These are phyloP conservation scores for Lipomyces yamanashiensis DNA, from an alignment of 805 yeast species.

Conservation along the genomic window DNA sequence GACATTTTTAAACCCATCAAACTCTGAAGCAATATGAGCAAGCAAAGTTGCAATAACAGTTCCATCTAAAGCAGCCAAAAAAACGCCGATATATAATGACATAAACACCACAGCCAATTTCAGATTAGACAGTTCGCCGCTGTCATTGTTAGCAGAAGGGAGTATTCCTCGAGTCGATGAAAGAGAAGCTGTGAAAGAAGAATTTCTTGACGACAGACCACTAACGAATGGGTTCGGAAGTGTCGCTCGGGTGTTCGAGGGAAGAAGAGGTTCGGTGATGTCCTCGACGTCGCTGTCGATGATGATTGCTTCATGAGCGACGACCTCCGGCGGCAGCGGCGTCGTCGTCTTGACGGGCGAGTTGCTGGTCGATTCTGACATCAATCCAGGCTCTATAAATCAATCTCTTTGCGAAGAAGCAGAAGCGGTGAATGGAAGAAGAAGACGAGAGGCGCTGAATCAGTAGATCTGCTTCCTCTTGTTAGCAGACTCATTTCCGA, in stretches of 20 bases:
- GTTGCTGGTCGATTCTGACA: background rate
- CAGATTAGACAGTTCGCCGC: slow-evolving; percentile 17
- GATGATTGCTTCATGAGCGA: slow-evolving; percentile 23
- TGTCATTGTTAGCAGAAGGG: background rate
- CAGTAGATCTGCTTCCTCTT: no score
- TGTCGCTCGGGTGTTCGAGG: slow-evolving; percentile 26
- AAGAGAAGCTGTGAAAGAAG: slow-evolving; percentile 26
- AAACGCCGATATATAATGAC: slow-evolving; percentile 56
- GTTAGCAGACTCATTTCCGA: no score
- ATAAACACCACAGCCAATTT: slow-evolving; percentile 57
- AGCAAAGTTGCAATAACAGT: slow-evolving; percentile 60
- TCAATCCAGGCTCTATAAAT: background rate
- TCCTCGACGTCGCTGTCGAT: slow-evolving; percentile 28
- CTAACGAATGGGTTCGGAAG: slow-evolving; percentile 31
- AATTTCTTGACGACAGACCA: slow-evolving; percentile 22
- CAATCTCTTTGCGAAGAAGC: background rate
- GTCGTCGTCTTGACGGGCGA: slow-evolving; percentile 1
- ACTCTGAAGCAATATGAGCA: slow-evolving; percentile 62
- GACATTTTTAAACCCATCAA: slow-evolving; percentile 57
- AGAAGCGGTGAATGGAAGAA: background rate
- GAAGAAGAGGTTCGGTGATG: slow-evolving; percentile 30
- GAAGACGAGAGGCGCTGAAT: background rate
- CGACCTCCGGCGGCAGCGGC: slow-evolving; percentile 28
- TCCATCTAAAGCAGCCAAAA: slow-evolving; percentile 56
- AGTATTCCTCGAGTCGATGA: slow-evolving; percentile 11